Evolutionary conservation across 179 eudicot species (phyloP), one percentile per base, ranked within the genome.

Genomic region (Silene coronaria): DNA sequence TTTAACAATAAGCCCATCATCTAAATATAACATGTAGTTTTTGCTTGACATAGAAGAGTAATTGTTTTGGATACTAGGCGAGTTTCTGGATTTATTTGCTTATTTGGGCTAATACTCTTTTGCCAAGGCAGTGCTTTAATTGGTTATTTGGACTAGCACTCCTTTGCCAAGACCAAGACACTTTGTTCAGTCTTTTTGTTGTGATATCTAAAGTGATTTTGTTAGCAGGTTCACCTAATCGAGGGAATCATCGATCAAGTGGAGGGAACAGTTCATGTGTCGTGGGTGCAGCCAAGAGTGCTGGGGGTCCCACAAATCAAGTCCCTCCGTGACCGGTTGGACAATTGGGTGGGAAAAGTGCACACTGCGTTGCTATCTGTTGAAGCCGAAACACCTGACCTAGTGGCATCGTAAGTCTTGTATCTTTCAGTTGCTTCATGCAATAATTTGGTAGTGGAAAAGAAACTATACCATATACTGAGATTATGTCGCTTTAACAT

Each of bases 241-340:
- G 98, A 94, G 82, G 98, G 98, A 69, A 89, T 89, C 79, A 87
- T 94, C 17, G 97, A 94, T 82, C 95, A 95, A 83, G 96, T 95
- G 67, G 96, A 89, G 57, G 97, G 96, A 23, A 92, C 90, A 11
- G 95, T 95, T 70, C 90, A 89, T 70, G 91, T 95, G 5, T 92
- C 99, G 0, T 95, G 99, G 99, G 99, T 95, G 77, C 99, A 95
- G 79, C 99, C 99, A 4, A 84, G 99, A 81, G 96, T 95, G 53
- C 66, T 95, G 76, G 99, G 93, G 12, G 78, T 95, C 77, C 72
- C 83, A 1, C 99, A 95, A 80, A 86, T 95, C 81, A 89, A 84
- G 77, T 88, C 99, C 0, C 80, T 95, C 68, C 89, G 96, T 67
- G 91, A 88, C 65, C 87, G 96, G 34, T 81, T 95, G 62, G 97